These are phyloP conservation scores for Puya raimondii DNA, from an alignment of 176 grass and related monocot genomes.

Conservation along the genomic window DNA sequence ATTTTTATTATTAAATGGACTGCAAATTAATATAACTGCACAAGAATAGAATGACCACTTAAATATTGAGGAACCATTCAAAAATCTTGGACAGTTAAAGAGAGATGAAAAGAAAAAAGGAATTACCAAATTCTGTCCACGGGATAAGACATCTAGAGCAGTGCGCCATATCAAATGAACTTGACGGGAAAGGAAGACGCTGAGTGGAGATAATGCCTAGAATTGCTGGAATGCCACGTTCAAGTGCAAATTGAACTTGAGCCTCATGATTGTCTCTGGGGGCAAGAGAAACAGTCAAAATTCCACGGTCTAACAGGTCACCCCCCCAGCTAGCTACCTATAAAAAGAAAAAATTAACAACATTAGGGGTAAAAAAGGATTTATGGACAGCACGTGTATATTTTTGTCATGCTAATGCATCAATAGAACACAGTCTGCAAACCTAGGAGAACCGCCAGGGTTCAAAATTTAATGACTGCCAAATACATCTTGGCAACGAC, in stretches of 20 bases:
- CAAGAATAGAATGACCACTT: background rate
- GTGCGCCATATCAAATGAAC: slow-evolving; percentile 84
- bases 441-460: no score
- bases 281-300: slow-evolving; percentile 75
- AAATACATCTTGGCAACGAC: no score
- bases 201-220: slow-evolving; percentile 91
- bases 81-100: background rate
- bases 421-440: no score
- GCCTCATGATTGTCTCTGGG: slow-evolving; percentile 96
- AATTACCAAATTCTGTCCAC: slow-evolving; percentile 76
- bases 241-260: slow-evolving; percentile 97
- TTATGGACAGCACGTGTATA: background rate
- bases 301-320: slow-evolving; percentile 61
- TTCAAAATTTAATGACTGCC: no score
- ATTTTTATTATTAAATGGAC: background rate
- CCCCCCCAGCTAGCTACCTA: slow-evolving; percentile 88
- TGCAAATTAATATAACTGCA: background rate
- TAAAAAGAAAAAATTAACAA: slow-evolving; percentile 3
- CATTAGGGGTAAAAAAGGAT: background rate
- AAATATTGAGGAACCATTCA: background rate
- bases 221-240: slow-evolving; percentile 92
- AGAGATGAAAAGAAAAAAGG: background rate
- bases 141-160: slow-evolving; percentile 88
- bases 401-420: background rate
- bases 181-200: slow-evolving; percentile 69